phyloP scores from a whole-genome alignment of 495 filamentous ascomycete genomes.

The Penicillium antarcticum region DNA sequence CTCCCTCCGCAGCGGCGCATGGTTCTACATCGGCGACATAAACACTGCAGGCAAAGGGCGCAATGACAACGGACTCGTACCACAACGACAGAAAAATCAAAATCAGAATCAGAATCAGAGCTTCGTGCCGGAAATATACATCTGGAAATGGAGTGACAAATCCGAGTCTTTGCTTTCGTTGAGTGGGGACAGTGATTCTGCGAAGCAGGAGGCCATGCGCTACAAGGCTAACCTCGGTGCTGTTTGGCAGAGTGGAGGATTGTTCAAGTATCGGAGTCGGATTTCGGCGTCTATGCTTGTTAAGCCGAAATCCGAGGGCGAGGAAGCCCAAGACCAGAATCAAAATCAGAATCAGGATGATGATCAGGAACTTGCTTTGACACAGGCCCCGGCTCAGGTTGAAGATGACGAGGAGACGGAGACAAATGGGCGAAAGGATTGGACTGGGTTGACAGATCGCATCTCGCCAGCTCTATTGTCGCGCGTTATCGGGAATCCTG shows the following conservation, averaged over 20 bases:
- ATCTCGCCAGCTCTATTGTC: slow-evolving; percentile 36
- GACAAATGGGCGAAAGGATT: slow-evolving; percentile 34
- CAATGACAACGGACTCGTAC: slow-evolving; percentile 13
- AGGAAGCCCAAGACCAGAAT: not conserved
- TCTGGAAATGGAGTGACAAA: slow-evolving; percentile 45
- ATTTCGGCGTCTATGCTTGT: slow-evolving; percentile 26
- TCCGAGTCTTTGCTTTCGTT: slow-evolving; percentile 32
- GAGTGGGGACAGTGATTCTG: slow-evolving; percentile 18
- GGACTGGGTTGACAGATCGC: slow-evolving; percentile 38
- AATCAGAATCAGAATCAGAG: too few relatives aligned
- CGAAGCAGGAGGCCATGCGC: slow-evolving; percentile 35
- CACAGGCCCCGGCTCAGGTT: slow-evolving; percentile 3
- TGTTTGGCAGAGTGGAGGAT: slow-evolving; percentile 38
- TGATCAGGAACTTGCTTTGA: not conserved
- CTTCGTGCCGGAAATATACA: slow-evolving; percentile 27
- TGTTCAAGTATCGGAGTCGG: slow-evolving; percentile 44
- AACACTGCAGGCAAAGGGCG: slow-evolving; percentile 6
- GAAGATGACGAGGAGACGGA: slow-evolving; percentile 30
- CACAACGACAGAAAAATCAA: not conserved
- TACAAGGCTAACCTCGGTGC: slow-evolving; percentile 37
- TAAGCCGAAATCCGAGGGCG: not conserved
- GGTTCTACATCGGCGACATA: slow-evolving; percentile 53
- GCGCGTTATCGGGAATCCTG: slow-evolving; percentile 36
- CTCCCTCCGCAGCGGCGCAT: slow-evolving; percentile 57
- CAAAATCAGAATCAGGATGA: not conserved